A percentile compares a stretch with the other conserved stretches of the same genome.
Evolutionary conservation across 257 asterid genomes (phyloP).

Genomic region (Gardenia jasminoides): DNA sequence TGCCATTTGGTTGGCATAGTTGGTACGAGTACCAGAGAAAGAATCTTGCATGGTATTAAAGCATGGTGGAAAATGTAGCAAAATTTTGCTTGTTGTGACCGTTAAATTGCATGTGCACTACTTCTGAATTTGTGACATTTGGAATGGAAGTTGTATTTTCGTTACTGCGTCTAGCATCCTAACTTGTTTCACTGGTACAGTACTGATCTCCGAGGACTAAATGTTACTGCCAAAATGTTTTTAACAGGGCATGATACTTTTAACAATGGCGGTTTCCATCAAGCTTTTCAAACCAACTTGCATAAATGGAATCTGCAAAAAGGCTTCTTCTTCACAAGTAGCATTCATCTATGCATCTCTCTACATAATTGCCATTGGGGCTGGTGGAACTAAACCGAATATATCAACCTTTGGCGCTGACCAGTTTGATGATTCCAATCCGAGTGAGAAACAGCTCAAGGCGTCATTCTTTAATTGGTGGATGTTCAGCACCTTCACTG

Average conservation of each 20-base stretch:
- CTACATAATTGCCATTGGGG: slow-evolving; percentile 76
- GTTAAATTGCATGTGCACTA: neutral
- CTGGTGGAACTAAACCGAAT: slow-evolving; percentile 90
- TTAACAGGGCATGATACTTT: slow-evolving; percentile 73
- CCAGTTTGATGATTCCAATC: slow-evolving; percentile 75
- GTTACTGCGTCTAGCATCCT: neutral
- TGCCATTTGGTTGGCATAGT: neutral
- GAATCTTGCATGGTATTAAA: neutral
- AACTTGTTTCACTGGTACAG: neutral
- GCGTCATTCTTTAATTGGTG: slow-evolving; percentile 91
- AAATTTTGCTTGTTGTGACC: neutral
- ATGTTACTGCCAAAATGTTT: neutral
- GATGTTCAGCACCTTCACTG: slow-evolving; percentile 82
- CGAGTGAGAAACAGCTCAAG: slow-evolving; percentile 62
- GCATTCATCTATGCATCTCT: slow-evolving; percentile 75
- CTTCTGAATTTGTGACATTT: neutral
- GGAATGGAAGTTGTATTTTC: neutral
- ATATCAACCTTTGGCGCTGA: slow-evolving; percentile 93
- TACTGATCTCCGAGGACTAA: neutral
- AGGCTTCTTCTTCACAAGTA: slow-evolving; percentile 54
- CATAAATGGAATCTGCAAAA: slow-evolving; percentile 61
- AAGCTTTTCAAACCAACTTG: slow-evolving; percentile 63
- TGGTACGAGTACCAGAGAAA: neutral
- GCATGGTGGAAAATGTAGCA: neutral
- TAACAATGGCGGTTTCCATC: slow-evolving; percentile 69